These are phyloP conservation scores for Gillenia trifoliata DNA, from an alignment of 306 rosid genomes.

Conservation along the genomic window DNA sequence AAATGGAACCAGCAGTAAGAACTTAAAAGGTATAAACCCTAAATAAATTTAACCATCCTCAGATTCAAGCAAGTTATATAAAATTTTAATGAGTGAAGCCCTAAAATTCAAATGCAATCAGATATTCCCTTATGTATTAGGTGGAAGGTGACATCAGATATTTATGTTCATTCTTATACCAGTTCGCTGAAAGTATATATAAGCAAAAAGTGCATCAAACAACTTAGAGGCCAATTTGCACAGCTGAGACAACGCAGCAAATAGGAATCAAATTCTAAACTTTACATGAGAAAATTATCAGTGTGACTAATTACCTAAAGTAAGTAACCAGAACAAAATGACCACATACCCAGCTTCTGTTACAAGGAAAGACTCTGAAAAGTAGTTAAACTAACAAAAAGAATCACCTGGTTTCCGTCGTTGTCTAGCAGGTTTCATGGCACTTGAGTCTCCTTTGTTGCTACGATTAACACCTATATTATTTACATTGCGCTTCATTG, in stretches of 20 bases:
- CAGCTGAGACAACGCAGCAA: background rate
- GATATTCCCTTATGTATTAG: background rate
- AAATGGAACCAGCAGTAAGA: background rate
- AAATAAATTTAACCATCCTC: background rate
- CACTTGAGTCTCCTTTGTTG: slow-evolving; percentile 67
- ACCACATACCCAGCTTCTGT: background rate
- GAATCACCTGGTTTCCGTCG: slow-evolving; percentile 78
- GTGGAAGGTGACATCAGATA: background rate
- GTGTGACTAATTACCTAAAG: background rate
- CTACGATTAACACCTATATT: slow-evolving; percentile 66
- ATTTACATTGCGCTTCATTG: slow-evolving; percentile 63
- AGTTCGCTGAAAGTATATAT: background rate
- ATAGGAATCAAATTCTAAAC: background rate
- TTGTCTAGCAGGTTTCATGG: slow-evolving; percentile 74
- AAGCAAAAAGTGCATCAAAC: background rate
- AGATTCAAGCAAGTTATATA: background rate
- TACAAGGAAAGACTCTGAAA: background rate
- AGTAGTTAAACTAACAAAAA: slow-evolving; percentile 9
- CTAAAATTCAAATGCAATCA: background rate
- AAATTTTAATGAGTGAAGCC: background rate
- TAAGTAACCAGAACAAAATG: background rate
- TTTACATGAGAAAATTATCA: background rate
- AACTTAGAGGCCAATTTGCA: background rate
- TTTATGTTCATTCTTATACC: background rate
- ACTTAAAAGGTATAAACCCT: background rate